phyloP scores from a whole-genome alignment of 495 filamentous ascomycete species.

The Cercophora newfieldiana region DNA sequence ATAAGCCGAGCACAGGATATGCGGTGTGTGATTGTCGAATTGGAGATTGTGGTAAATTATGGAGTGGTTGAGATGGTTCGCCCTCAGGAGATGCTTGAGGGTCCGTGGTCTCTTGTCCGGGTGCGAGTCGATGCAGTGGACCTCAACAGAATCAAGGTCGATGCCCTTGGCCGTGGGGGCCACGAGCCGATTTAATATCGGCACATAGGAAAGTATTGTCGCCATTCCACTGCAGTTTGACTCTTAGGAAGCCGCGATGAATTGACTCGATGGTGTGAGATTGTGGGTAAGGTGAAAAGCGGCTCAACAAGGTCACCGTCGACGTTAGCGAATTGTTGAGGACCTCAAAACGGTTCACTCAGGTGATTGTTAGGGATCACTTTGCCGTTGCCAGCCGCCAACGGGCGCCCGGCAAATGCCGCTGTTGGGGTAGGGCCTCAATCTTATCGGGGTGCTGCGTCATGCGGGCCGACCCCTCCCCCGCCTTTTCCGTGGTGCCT shows the following conservation, averaged over 20 bases:
- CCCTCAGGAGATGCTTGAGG: slow-evolving; percentile 82
- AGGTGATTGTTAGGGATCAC: neutral
- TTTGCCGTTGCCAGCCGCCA: slow-evolving; percentile 16
- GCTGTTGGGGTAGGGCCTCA: neutral
- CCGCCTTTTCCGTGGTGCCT: neutral
- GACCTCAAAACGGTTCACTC: neutral
- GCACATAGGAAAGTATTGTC: slow-evolving; percentile 50
- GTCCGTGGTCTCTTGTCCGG: slow-evolving; percentile 77
- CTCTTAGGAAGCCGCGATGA: neutral
- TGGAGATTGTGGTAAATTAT: slow-evolving; percentile 74
- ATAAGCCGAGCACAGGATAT: slow-evolving; percentile 83
- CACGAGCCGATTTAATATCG: slow-evolving; percentile 47
- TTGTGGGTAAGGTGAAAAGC: neutral
- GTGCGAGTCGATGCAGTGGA: slow-evolving; percentile 75
- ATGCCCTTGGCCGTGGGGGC: slow-evolving; percentile 44
- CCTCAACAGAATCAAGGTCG: slow-evolving; percentile 65
- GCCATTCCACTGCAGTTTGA: slow-evolving; percentile 28
- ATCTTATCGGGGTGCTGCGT: slow-evolving; percentile 6
- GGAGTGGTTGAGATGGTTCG: slow-evolving; percentile 88
- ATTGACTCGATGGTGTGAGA: neutral
- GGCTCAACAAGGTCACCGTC: neutral
- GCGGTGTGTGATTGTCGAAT: slow-evolving; percentile 86
- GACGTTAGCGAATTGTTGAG: neutral
- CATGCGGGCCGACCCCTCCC: slow-evolving; percentile 9
- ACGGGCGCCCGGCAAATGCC: slow-evolving; percentile 1